These are phyloP conservation scores for Coniferiporia sulphurascens DNA, from an alignment of 1,284 basidiomycete genomes.

Conservation along the genomic window DNA sequence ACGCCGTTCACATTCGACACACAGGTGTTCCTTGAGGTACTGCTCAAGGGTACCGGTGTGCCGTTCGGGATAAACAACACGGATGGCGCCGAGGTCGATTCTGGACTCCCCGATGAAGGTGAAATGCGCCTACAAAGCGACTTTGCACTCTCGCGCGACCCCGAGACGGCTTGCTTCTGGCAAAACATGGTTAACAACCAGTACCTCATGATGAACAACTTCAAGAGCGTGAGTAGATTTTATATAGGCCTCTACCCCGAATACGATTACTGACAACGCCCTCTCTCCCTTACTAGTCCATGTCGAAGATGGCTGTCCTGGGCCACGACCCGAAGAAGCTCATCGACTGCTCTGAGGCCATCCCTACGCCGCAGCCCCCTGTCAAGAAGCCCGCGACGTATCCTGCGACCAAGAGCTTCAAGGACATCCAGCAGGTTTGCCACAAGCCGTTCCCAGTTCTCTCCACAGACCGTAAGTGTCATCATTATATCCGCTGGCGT, in stretches of 20 bases:
- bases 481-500: not conserved
- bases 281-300: constrained; percentile 19
- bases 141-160: constrained; percentile 18
- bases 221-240: constrained; percentile 1
- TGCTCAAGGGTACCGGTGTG: constrained; percentile 20
- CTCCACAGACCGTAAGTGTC: constrained; percentile 13
- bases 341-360: constrained; percentile 21
- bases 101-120: constrained; percentile 8
- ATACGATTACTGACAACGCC: constrained; percentile 18
- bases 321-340: constrained; percentile 25
- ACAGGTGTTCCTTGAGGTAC: constrained; percentile 22
- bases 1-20: constrained; percentile 24
- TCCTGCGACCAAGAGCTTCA: constrained; percentile 10
- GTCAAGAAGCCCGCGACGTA: constrained; percentile 14
- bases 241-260: not conserved
- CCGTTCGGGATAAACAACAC: constrained; percentile 12
- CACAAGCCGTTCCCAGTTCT: constrained; percentile 12
- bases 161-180: constrained; percentile 22
- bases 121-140: constrained; percentile 19
- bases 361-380: constrained; percentile 14
- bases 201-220: constrained; percentile 15
- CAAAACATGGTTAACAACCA: constrained; percentile 21
- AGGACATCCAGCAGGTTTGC: constrained; percentile 16
- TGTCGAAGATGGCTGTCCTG: constrained; percentile 30
- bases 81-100: constrained; percentile 12